Percentiles rank a stretch among this genome's conserved stretches.
Evolutionary conservation across 2,329 filamentous ascomycete species (phyloP).

Genomic region (Paraphaeosphaeria minitans): DNA sequence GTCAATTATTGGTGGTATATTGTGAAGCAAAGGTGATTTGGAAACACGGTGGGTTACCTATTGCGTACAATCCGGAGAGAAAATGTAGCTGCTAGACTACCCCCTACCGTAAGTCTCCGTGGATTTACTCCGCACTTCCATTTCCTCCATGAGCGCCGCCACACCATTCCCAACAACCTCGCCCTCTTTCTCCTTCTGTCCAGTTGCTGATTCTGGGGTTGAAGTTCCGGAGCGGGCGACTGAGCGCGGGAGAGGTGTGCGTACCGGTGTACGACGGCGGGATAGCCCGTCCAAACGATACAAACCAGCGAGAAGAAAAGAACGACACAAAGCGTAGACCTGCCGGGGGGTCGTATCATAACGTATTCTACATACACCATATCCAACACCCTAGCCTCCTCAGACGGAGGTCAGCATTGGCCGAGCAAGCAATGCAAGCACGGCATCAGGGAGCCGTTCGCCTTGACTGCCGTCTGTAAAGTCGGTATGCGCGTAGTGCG

Average conservation of each 20-base stretch:
- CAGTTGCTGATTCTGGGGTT: slow-evolving; percentile 62
- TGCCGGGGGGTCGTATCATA: too few species aligned
- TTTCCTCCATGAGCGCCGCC: not conserved
- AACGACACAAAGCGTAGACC: not conserved
- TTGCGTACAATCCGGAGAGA: not conserved
- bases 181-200: slow-evolving; percentile 27
- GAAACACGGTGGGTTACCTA: not conserved
- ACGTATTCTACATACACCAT: not conserved
- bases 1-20: slow-evolving; percentile 14
- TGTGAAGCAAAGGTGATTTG: slow-evolving; percentile 10
- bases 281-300: slow-evolving; percentile 45
- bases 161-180: not conserved
- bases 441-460: not conserved
- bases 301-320: not conserved
- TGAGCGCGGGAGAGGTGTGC: not conserved
- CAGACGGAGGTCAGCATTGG: not conserved
- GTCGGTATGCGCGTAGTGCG: not conserved
- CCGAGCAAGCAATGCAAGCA: not conserved
- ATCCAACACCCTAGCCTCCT: not conserved
- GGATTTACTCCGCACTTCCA: not conserved
- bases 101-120: too few species aligned
- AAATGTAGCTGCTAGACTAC: too few species aligned
- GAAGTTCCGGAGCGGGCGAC: slow-evolving; percentile 36
- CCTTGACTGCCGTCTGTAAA: not conserved
- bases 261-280: slow-evolving; percentile 51